Base-by-base conservation (phyloP, 495 filamentous ascomycete genomes). In the Recurvomyces mirabilis region DNA sequence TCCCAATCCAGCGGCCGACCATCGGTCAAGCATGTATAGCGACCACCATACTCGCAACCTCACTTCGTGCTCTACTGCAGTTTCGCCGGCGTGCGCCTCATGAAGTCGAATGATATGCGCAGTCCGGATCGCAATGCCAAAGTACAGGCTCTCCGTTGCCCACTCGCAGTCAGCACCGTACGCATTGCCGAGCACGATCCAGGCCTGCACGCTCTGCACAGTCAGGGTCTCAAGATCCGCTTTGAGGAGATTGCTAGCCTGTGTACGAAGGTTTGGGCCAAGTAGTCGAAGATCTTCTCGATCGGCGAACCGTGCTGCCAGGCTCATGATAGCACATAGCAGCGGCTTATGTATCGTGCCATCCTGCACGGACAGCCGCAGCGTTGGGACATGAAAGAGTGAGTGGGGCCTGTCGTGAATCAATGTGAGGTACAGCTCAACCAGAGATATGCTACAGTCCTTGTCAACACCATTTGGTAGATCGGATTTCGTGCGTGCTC, bases 1-100 rank as follows among this genome's bases (percentile, higher is more conserved):
- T 14, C 56, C 41, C 6, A 67, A 54, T 1, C 62, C 66, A 1
- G 56, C 49, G 5, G 65, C 61, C 14, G 58, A 59, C 66, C 66
- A 69, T 11, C 61, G 54, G 48, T 69, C 66, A 32, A 67, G 63
- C 66, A 69, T 67, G 43, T 58, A 62, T 1, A 69, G 46, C 4
- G 62, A 52, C 62, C 62, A 66, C 64, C 65, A 69, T 9, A 63
- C 60, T 63, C 25, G 4, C 1, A n/a, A 11, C 20, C 34, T 55
- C 21, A 53, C 37, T 38, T 62, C 57, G 4, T 44, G 28, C 14
- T 47, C 42, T 20, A 62, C 22, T 4, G 44, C 39, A 40, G 10
- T 32, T 12, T 51, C 47, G 4, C 38, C 34, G 0, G 39, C 25
- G n/a, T 45, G 29, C 13, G 18, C 24, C 23, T 50, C 47, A 5